These are phyloP conservation scores for Silene conica DNA, from an alignment of 148 eudicot genomes.

Conservation along the genomic window DNA sequence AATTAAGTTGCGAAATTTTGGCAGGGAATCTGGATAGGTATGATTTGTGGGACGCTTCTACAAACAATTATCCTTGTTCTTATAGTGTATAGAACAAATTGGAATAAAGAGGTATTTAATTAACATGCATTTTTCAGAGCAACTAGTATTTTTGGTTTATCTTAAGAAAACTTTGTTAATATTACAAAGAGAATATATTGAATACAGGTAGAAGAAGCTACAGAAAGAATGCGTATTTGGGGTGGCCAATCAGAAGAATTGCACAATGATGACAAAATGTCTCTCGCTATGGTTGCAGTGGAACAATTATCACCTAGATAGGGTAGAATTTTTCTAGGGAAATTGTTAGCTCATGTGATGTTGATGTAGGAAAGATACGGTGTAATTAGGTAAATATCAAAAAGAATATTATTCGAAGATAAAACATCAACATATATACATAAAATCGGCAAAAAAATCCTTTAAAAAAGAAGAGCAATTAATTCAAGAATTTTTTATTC, in stretches of 20 bases:
- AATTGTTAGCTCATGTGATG: no score
- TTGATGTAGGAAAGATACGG: no score
- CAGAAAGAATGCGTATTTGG: constrained; percentile 55
- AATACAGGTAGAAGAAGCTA: constrained; percentile 64
- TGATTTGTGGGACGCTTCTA: constrained; percentile 82
- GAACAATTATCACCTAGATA: constrained; percentile 4
- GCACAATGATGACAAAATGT: constrained; percentile 13
- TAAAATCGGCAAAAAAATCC: no score
- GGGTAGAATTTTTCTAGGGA: not conserved
- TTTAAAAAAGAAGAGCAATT: no score
- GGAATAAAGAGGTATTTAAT: constrained; percentile 73
- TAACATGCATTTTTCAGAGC: not conserved
- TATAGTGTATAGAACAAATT: constrained; percentile 79
- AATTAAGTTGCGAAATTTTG: not conserved
- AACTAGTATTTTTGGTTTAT: not conserved
- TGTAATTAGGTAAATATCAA: no score
- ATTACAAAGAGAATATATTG: not conserved
- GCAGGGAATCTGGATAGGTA: constrained; percentile 97
- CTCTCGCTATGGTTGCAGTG: constrained; percentile 30
- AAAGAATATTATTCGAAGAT: no score
- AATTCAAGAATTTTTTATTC: no score
- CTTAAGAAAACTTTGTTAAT: not conserved
- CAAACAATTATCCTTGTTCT: constrained; percentile 68
- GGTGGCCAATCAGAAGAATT: constrained; percentile 35
- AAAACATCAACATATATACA: no score